Evolutionary conservation across 805 yeast genomes (phyloP).

Genomic region (Priceomyces melissophilus): DNA sequence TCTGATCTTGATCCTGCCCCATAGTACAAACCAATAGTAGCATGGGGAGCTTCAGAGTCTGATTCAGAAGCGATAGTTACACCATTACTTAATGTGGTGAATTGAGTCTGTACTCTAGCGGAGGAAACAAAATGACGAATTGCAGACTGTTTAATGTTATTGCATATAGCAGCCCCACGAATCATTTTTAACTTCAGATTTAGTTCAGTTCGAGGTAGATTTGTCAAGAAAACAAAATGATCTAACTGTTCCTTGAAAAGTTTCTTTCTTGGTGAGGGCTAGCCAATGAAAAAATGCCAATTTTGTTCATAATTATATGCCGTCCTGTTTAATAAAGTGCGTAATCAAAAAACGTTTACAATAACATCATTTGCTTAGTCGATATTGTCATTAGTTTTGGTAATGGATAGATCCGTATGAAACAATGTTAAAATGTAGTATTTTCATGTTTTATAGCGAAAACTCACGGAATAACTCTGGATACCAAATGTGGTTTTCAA

Average conservation of each 20-base stretch:
- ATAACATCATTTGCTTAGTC: constrained; percentile 9
- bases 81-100: constrained; percentile 73
- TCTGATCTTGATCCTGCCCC: constrained; percentile 81
- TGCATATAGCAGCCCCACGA: constrained; percentile 40
- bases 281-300: constrained; percentile 7
- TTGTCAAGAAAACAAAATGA: too few relatives aligned
- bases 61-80: constrained; percentile 68
- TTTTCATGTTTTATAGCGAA: too few relatives aligned
- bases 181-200: constrained; percentile 23
- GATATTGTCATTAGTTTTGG: too few relatives aligned
- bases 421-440: too few relatives aligned
- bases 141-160: constrained; percentile 23
- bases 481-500: too few relatives aligned
- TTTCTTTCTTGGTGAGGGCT: constrained; percentile 5
- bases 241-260: neutral
- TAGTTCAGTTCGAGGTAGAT: too few relatives aligned
- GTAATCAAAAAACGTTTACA: constrained; percentile 32
- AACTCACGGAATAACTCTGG: too few relatives aligned
- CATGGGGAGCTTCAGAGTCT: constrained; percentile 50
- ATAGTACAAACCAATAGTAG: constrained; percentile 66
- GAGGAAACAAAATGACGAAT: constrained; percentile 60
- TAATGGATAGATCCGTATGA: too few relatives aligned
- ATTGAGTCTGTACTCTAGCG: constrained; percentile 54
- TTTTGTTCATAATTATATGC: constrained; percentile 5
- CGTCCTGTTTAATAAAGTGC: constrained; percentile 22